Evolutionary conservation across 805 yeast species (phyloP).

Genomic region (Candida gorgasii): DNA sequence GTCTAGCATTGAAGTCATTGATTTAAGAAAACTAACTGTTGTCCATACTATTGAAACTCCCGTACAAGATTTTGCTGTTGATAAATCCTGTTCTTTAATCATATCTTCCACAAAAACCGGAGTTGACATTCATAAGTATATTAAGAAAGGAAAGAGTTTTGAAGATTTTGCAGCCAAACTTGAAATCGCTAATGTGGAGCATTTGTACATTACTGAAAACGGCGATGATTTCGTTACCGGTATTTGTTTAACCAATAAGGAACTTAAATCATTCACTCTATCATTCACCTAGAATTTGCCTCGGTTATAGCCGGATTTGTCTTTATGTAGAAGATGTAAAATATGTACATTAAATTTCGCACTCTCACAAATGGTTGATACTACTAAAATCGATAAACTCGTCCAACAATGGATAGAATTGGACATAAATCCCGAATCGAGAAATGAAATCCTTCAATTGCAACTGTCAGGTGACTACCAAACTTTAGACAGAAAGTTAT

Average conservation of each 20-base stretch:
- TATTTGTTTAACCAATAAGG: neutral
- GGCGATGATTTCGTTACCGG: neutral
- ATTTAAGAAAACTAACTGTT: conserved; percentile 44
- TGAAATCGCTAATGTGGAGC: neutral
- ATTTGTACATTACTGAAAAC: neutral
- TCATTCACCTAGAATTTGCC: neutral
- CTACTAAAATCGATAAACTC: conserved; percentile 19
- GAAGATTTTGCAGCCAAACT: conserved; percentile 5
- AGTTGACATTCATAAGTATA: conserved; percentile 34
- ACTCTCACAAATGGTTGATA: neutral
- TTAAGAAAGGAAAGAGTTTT: conserved; percentile 39
- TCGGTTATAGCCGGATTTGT: neutral
- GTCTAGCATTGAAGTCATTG: conserved; percentile 42
- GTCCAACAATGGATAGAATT: conserved; percentile 38
- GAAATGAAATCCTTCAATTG: conserved; percentile 54
- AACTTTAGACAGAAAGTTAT: conserved; percentile 53
- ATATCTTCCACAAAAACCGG: conserved; percentile 21
- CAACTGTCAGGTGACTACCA: conserved; percentile 35
- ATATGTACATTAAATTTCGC: neutral
- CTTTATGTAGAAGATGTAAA: neutral
- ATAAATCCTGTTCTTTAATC: conserved; percentile 37
- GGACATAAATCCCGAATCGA: conserved; percentile 46
- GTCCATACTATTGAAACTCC: conserved; percentile 28
- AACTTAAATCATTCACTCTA: neutral
- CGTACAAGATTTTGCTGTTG: conserved; percentile 28